Evolutionary conservation across 257 asterid genomes (phyloP).

Genomic region (Solanum ahanhuiri): DNA sequence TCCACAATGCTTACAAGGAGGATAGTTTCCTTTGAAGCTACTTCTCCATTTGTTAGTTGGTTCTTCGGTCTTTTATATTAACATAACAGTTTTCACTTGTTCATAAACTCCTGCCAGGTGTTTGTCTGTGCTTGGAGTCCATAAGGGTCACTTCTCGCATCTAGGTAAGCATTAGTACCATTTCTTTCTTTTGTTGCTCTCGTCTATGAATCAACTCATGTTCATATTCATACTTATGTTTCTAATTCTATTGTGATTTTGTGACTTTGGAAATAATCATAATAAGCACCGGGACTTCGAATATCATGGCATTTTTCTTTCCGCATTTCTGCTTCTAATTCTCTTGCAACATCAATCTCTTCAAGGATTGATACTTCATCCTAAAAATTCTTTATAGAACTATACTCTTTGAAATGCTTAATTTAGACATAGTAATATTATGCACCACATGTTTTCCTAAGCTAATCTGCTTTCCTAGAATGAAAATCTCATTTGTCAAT

Average conservation of each 20-base stretch:
- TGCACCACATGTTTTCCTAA: no score
- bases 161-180: constrained; percentile 53
- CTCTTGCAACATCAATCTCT: no score
- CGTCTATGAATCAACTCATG: not conserved
- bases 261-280: not conserved
- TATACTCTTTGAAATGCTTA: no score
- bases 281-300: not conserved
- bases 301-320: not conserved
- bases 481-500: no score
- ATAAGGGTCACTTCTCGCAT: constrained; percentile 77
- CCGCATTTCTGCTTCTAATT: no score
- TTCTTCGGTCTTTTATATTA: not conserved
- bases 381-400: no score
- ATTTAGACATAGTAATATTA: no score
- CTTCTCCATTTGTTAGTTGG: no score
- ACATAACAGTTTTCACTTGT: not conserved
- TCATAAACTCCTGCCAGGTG: constrained; percentile 34
- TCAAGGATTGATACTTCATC: no score
- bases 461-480: no score
- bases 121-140: constrained; percentile 96
- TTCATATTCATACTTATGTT: not conserved
- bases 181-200: not conserved
- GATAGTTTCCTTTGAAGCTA: no score
- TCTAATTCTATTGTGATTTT: not conserved
- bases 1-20: no score